phyloP scores from a whole-genome alignment of 345 rosid species.

The Nasturtium officinale region DNA sequence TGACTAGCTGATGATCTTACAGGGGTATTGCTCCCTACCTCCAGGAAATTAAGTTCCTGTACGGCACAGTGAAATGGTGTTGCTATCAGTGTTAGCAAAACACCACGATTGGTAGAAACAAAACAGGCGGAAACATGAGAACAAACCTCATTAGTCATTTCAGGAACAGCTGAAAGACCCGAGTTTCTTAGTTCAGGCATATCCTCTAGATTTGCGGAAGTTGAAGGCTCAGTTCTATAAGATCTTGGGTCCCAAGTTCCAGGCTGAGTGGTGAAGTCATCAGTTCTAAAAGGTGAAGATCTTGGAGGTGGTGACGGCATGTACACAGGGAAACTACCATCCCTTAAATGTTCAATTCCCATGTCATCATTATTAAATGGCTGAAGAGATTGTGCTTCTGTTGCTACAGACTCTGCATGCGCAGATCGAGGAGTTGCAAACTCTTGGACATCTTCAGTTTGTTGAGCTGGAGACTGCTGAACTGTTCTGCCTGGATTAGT shows the following conservation, averaged over 20 bases:
- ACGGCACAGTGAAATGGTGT: constrained; percentile 8
- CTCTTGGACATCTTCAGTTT: constrained; percentile 33
- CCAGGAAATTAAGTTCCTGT: constrained; percentile 80
- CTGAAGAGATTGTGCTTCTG: constrained; percentile 32
- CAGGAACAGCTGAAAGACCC: constrained; percentile 66
- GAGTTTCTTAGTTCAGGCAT: constrained; percentile 37
- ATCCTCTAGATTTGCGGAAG: constrained; percentile 51
- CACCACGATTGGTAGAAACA: neutral
- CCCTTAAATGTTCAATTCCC: constrained; percentile 56
- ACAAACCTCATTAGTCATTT: constrained; percentile 57
- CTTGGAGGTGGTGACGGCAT: constrained; percentile 38
- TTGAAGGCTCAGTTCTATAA: constrained; percentile 50
- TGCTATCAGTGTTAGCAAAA: constrained; percentile 4
- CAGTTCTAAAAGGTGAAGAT: constrained; percentile 52
- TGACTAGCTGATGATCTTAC: constrained; percentile 53
- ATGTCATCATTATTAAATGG: constrained; percentile 44
- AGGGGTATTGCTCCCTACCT: constrained; percentile 55
- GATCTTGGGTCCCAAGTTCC: constrained; percentile 47
- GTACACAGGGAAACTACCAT: constrained; percentile 43
- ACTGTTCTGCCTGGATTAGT: constrained; percentile 15
- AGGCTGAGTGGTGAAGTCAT: constrained; percentile 48
- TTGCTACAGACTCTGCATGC: constrained; percentile 34
- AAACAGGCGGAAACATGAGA: constrained; percentile 2
- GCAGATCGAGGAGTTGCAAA: constrained; percentile 41
- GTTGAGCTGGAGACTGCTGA: constrained; percentile 32